A percentile compares a stretch with the other conserved stretches of the same genome.
phyloP scores from a whole-genome alignment of 805 yeast species.

The Limtongia smithiae region DNA sequence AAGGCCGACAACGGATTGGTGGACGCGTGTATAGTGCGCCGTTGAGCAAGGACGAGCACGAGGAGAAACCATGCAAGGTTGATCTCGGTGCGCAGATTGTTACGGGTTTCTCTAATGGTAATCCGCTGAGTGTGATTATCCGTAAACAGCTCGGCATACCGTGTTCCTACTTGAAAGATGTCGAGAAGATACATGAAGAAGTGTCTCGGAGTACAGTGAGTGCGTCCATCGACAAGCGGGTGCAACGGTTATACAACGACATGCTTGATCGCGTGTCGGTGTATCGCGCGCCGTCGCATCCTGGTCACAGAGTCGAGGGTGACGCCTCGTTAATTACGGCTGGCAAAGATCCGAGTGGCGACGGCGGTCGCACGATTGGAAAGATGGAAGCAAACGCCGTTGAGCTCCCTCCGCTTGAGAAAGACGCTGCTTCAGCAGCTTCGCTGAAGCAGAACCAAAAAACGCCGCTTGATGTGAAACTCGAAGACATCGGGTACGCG shows the following conservation, averaged over 20 bases:
- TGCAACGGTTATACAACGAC: conserved; percentile 38
- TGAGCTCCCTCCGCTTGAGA: conserved; percentile 35
- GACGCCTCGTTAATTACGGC: conserved; percentile 39
- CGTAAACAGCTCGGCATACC: conserved; percentile 43
- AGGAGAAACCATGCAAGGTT: conserved; percentile 27
- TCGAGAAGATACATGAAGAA: conserved; percentile 35
- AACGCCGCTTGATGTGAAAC: conserved; percentile 11
- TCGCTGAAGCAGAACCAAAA: not conserved
- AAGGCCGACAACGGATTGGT: conserved; percentile 43
- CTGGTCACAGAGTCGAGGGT: conserved; percentile 37
- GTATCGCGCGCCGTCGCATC: conserved; percentile 37
- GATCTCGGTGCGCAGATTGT: conserved; percentile 42
- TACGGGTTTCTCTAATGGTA: conserved; percentile 43
- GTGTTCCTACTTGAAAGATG: conserved; percentile 38
- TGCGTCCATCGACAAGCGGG: conserved; percentile 35
- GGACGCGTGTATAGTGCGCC: conserved; percentile 43
- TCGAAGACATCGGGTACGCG: conserved; percentile 24
- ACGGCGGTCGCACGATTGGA: conserved; percentile 40
- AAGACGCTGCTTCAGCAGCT: not conserved
- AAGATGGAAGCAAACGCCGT: conserved; percentile 39
- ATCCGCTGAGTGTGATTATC: conserved; percentile 41
- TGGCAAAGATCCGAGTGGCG: conserved; percentile 39
- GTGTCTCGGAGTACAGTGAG: conserved; percentile 36
- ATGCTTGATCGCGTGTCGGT: conserved; percentile 39
- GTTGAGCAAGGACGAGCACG: conserved; percentile 16